A percentile compares a stretch with the other conserved stretches of the same genome.
These are phyloP conservation scores for Aeminium ludgeri DNA, from an alignment of 495 filamentous ascomycete species.

Conservation along the genomic window DNA sequence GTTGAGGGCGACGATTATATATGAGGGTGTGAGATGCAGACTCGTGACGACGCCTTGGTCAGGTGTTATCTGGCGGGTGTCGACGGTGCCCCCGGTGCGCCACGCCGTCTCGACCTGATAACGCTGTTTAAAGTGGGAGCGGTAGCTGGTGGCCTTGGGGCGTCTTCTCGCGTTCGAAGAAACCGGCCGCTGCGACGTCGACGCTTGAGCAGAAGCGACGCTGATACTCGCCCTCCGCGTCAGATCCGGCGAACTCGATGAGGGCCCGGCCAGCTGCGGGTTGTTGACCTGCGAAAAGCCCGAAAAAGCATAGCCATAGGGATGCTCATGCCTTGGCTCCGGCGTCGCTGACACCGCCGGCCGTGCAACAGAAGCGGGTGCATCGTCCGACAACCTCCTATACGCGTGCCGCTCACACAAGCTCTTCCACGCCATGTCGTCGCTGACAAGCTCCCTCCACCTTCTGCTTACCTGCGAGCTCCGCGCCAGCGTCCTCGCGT, in stretches of 20 bases:
- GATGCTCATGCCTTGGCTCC: constrained; percentile 2
- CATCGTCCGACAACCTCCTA: constrained; percentile 40
- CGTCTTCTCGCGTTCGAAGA: constrained; percentile 9
- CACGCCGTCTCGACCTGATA: constrained; percentile 96
- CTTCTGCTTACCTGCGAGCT: constrained; percentile 82
- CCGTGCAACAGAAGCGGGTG: constrained; percentile 3
- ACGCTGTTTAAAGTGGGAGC: constrained; percentile 91
- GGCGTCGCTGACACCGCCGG: not conserved
- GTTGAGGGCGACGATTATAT: constrained; percentile 92
- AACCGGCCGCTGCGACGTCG: not conserved
- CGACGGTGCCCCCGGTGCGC: constrained; percentile 70
- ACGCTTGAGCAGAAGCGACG: not conserved
- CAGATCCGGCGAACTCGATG: constrained; percentile 19
- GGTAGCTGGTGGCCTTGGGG: constrained; percentile 50
- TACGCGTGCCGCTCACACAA: constrained; percentile 88
- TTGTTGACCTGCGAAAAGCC: constrained; percentile 5
- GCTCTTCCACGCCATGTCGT: constrained; percentile 96
- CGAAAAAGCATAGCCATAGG: constrained; percentile 3
- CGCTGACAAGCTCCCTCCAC: constrained; percentile 83
- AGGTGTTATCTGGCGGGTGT: constrained; percentile 70
- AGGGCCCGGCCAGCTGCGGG: constrained; percentile 11
- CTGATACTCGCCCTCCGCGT: constrained; percentile 13
- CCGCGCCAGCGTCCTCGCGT: constrained; percentile 77
- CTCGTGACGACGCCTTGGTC: constrained; percentile 95
- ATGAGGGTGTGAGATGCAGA: constrained; percentile 81